Base-by-base conservation (phyloP, 441 rosid genomes). In the Codiaeum variegatum region DNA sequence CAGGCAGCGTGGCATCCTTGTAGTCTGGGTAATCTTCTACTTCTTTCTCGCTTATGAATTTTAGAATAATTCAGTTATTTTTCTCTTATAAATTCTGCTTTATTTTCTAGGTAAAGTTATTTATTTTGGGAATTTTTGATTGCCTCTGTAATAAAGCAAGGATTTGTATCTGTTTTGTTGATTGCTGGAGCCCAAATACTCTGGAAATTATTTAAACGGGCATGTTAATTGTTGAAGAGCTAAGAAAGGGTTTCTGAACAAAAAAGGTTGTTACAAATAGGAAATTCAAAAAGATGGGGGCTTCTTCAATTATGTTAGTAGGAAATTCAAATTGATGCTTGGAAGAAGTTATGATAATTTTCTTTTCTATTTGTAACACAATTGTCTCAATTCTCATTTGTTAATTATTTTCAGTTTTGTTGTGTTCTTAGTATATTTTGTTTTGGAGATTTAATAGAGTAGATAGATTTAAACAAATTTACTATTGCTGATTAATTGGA, bases 1-100 rank as follows among this genome's bases (percentile, higher is more conserved):
- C 32, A 84, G 97, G 88, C 80, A 82, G 77, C 90, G 85, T 64
- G 91, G 89, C 19, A 63, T 89, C 64, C 88, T 88, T 56, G 86
- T 94, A 0, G 78, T 87, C 65, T 94, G 96, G 96, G 97, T 94
- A 85, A 73, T n/a, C 29, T 71, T 67, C 51, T 36, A 4, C 56
- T 31, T 6, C 5, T 60, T 26, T 18, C 55, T 68, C 6, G 61
- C 11, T 68, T 49, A 19, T 34, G 4, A n/a, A 0, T 44, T 51
- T 38, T 49, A 28, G 6, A 36, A 6, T 70, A 40, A 40, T 40
- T 40, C 68, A 62, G 3, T 38, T 32, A 60, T 42, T 24, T 58
- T 42, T 5, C 34, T 56, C 44, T 32, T 67, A 29, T 55, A 13
- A n/a, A 15, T 19, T 38, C 64, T 72, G 21, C 8, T 59, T 72